A percentile compares a stretch with the other conserved stretches of the same genome.
These are phyloP conservation scores for Trichosporon faecale DNA, from an alignment of 1,284 basidiomycete species.

Conservation along the genomic window DNA sequence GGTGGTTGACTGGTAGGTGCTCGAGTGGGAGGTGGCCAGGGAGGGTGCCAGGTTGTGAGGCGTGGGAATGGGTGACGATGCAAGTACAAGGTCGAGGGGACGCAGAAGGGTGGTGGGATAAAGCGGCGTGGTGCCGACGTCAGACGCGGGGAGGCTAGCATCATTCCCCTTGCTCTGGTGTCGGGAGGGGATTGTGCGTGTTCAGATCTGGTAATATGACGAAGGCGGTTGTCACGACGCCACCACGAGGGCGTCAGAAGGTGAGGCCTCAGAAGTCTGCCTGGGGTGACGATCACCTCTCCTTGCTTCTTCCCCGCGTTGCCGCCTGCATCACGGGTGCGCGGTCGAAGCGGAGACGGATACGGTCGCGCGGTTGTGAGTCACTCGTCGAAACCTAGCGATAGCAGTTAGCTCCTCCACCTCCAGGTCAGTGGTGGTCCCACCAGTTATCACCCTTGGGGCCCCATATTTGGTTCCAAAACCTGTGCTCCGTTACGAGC, in stretches of 20 bases:
- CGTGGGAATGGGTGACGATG: not conserved
- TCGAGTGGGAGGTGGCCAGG: not conserved
- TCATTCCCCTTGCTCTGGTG: not conserved
- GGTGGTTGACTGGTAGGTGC: not conserved
- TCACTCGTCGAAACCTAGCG: too few species aligned
- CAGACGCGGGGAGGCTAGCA: not conserved
- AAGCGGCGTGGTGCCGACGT: not conserved
- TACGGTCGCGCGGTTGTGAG: too few species aligned
- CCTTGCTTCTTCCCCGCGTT: not conserved
- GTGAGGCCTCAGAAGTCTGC: too few species aligned
- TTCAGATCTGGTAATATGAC: not conserved
- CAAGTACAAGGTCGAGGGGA: not conserved
- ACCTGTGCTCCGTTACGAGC: too few species aligned
- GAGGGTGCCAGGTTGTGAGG: not conserved
- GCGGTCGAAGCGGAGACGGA: too few species aligned
- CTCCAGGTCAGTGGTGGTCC: too few species aligned
- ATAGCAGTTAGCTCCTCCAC: too few species aligned
- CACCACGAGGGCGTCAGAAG: not conserved
- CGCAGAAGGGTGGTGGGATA: not conserved
- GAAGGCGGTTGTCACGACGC: not conserved
- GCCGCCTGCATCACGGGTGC: not conserved
- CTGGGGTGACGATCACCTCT: not conserved
- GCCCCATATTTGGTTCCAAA: too few species aligned
- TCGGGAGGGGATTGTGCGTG: not conserved
- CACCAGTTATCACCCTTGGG: too few species aligned